phyloP scores from a whole-genome alignment of 202 grass and related monocot species.

The Thinopyrum obtusiflorum region DNA sequence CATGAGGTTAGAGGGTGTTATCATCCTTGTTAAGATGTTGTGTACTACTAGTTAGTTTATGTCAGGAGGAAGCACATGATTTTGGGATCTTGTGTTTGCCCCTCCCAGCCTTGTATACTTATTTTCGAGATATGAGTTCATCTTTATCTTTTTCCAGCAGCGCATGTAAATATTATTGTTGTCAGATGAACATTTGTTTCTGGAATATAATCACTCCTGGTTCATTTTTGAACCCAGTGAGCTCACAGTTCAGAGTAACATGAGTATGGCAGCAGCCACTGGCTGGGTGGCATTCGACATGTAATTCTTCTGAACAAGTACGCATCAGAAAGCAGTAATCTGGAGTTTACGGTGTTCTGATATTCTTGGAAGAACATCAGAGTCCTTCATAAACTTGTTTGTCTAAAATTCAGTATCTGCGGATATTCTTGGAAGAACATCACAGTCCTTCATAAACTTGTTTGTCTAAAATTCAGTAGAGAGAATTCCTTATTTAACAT shows the following conservation, averaged over 20 bases:
- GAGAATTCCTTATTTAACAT: no score
- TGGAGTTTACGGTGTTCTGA: neutral
- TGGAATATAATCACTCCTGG: constrained; percentile 30
- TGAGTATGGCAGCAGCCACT: neutral
- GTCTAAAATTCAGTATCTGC: neutral
- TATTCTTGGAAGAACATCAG: no score
- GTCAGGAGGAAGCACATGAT: neutral
- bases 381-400: no score
- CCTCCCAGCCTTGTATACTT: constrained; percentile 29
- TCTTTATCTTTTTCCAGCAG: neutral
- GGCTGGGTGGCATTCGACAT: neutral
- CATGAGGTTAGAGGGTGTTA: constrained; percentile 36
- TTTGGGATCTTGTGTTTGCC: constrained; percentile 35
- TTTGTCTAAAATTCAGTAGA: neutral
- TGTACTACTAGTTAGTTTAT: constrained; percentile 13
- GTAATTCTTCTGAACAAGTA: neutral
- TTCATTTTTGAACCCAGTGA: constrained; percentile 8
- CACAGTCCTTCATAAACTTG: no score
- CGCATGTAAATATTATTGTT: constrained; percentile 45
- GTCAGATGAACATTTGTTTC: constrained; percentile 35
- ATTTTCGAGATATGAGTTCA: constrained; percentile 25
- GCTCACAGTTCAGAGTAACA: constrained; percentile 3
- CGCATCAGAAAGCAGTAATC: neutral
- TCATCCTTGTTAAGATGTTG: constrained; percentile 25
- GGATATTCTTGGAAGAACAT: no score